phyloP scores from a whole-genome alignment of 352 stramenopile genomes.

The Pythium phragmitis region DNA sequence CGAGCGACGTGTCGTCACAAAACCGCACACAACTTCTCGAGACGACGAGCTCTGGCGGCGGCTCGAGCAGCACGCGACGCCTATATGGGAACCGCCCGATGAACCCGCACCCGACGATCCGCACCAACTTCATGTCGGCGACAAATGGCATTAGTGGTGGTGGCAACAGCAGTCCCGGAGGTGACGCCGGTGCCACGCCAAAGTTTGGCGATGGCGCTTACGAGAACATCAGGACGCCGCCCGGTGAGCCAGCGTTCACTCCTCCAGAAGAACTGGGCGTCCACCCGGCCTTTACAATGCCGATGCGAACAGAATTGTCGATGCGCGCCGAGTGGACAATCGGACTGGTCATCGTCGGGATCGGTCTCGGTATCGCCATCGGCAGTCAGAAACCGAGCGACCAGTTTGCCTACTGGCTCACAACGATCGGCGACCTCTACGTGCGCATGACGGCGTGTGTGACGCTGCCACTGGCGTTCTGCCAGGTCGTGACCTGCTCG shows the following conservation, averaged over 20 bases:
- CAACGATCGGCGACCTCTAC: conserved; percentile 54
- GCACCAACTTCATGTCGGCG: conserved; percentile 52
- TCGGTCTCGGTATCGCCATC: conserved; percentile 38
- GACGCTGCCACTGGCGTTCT: conserved; percentile 61
- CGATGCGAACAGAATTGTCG: conserved; percentile 26
- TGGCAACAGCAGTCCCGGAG: neutral
- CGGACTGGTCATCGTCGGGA: conserved; percentile 35
- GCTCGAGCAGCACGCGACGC: conserved; percentile 19
- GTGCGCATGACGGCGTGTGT: conserved; percentile 54
- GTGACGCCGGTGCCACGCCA: conserved; percentile 17
- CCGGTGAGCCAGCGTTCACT: conserved; percentile 40
- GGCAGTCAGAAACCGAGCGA: conserved; percentile 32
- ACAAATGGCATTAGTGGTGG: no score
- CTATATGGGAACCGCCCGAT: conserved; percentile 19
- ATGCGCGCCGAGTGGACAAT: conserved; percentile 49
- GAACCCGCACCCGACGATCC: conserved; percentile 33
- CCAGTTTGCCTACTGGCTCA: conserved; percentile 54
- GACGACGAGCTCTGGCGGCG: conserved; percentile 15
- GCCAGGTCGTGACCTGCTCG: conserved; percentile 54
- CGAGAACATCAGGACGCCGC: conserved; percentile 49
- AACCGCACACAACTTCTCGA: conserved; percentile 6
- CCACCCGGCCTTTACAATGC: conserved; percentile 14
- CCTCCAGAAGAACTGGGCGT: conserved; percentile 27
- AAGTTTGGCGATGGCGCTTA: conserved; percentile 39
- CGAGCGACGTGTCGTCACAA: neutral